Percentiles rank a stretch among this genome's conserved stretches.
Conservation (phyloP, 345 rosid genomes). For the Carallia brachiata region DNA sequence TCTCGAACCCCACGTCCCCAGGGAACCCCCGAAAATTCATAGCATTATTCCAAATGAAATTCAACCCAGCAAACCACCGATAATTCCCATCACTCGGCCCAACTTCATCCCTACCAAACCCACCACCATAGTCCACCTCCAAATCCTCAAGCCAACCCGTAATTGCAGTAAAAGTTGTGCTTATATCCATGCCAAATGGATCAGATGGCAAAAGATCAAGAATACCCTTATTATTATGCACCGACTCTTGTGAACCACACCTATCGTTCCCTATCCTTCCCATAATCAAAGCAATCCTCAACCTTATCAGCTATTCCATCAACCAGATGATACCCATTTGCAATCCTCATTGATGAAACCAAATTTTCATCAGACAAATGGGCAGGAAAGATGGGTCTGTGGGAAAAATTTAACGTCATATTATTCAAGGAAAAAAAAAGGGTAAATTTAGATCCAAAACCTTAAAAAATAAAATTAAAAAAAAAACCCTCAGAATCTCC, state of each 20-base stretch:
- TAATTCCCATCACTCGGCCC: constrained; percentile 42
- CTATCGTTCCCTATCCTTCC: constrained; percentile 30
- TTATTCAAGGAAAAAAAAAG: neutral
- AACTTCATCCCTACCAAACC: constrained; percentile 41
- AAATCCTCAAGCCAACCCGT: constrained; percentile 86
- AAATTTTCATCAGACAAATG: constrained; percentile 64
- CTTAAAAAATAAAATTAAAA: neutral
- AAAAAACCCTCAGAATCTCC: constrained; percentile 19
- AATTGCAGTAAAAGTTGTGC: constrained; percentile 70
- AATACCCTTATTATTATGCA: constrained; percentile 52
- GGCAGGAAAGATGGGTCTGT: constrained; percentile 55
- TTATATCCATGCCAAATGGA: constrained; percentile 94
- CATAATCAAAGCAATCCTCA: constrained; percentile 62
- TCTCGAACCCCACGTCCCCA: constrained; percentile 28
- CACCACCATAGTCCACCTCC: constrained; percentile 63
- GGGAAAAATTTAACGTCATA: constrained; percentile 90
- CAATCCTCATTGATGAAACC: constrained; percentile 65
- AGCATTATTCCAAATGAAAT: constrained; percentile 77
- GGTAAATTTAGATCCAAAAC: neutral
- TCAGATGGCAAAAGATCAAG: constrained; percentile 85
- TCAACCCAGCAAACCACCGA: constrained; percentile 74
- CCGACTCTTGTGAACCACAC: constrained; percentile 58
- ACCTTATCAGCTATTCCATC: constrained; percentile 48
- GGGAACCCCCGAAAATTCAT: constrained; percentile 61
- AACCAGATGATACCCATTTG: constrained; percentile 53